Evolutionary conservation across 148 eudicot genomes (phyloP), one percentile per base, ranked within the genome.

Genomic region (Spergularia bocconei): DNA sequence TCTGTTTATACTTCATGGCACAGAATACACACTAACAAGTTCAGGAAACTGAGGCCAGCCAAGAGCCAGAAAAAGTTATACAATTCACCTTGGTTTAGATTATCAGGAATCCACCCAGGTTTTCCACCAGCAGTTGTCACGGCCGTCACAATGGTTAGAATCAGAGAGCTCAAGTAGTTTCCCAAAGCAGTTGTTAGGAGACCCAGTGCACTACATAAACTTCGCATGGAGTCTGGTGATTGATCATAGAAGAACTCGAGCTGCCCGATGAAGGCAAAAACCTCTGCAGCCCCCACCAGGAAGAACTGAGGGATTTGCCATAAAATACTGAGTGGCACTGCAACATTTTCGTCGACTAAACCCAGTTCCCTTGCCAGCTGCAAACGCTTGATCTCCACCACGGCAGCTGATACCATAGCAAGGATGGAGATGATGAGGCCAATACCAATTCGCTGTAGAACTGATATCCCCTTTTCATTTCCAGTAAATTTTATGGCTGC

Each of bases 211-310:
- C 79, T 84, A 47, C 87, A 81, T 82, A 88, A 72, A 78, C 91
- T 88, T 62, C 87, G 81, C 91, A 88, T 88, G 17, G 81, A 83
- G 72, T 88, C 88, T 1, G 91, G 91, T 4, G 88, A 82, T 39
- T 88, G 89, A 47, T 88, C 87, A 51, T 88, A 86, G 80, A 88
- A 88, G 71, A 88, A 88, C 75, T 84, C 87, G 11, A 88, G 85
- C 69, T 80, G 83, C 52, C 89, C 89, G 1, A 86, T 81, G 59
- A 71, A 76, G 6, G 84, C 74, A 57, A 86, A 82, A 1, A 81
- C 86, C 74, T 88, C 91, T 0, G 91, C 83, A 6, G 80, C 79
- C 15, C 87, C 89, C 36, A 84, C 47, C 75, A 87, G 66, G 57
- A 75, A 57, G 60, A 82, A 86, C 73, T 88, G 91, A 0, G 91